Evolutionary conservation across 139 green algal species (phyloP), one percentile per base, ranked within the genome.

Genomic region (Pseudopediastrum boryanum): DNA sequence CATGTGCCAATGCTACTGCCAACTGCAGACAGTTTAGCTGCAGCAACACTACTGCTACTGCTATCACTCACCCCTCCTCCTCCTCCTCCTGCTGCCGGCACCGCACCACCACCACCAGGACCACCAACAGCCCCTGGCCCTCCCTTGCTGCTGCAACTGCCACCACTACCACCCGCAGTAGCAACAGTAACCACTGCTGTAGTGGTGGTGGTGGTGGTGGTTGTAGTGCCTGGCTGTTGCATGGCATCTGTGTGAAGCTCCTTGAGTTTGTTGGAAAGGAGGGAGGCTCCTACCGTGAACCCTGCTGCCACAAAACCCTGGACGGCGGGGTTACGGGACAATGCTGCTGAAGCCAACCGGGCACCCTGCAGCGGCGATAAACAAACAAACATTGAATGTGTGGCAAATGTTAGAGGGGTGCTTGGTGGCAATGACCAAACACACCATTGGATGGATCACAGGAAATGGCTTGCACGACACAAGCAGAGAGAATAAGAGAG

Each of bases 191-290:
- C 64, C 48, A 38, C 62, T 50, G 62, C 29, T 70, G 62, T 72
- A 41, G 10, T 72, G 64, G 21, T 50, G 63, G 25, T 72, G 39
- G 39, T 42, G 46, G 13, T 16, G 12, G 46, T 16, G 16, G 13
- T 16, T 56, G 46, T 12, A 12, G 46, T 16, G 16, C 13, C 13
- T 16, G 64, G 64, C 31, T 39, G 9, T 38, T 39, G 21, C 64
- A 72, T 72, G 35, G 39, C 39, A 9, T 72, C 64, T 3, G 36
- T 31, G 64, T 72, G 64, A 39, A 72, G 41, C 64, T 72, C 39
- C 21, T 72, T 72, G 1, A 54, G 39, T 33, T 52, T 72, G 39
- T 4, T 72, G 64, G 39, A 25, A 9, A 72, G 21, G 39, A 72
- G 38, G 6, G 33, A 19, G 2, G 39, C 64, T 2, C 64, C 39